Evolutionary conservation across 768 basidiomycete species (phyloP).

Genomic region (Tremella fuciformis): DNA sequence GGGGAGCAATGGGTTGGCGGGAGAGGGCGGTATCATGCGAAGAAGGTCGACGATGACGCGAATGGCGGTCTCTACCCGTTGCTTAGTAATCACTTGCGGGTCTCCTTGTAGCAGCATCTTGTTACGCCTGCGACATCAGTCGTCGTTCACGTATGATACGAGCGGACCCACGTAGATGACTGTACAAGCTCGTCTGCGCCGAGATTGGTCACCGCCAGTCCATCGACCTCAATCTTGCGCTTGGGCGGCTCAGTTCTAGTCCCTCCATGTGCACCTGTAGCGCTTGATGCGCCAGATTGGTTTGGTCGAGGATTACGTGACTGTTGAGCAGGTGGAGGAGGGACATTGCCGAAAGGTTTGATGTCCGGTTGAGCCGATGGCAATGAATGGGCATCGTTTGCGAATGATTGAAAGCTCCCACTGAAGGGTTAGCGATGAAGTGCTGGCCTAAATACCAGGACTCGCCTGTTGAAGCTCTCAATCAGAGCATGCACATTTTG

Average conservation of each 20-base stretch:
- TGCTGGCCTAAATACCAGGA: not conserved
- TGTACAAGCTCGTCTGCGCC: constrained; percentile 25
- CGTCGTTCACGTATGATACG: not conserved
- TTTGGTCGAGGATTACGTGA: constrained; percentile 2
- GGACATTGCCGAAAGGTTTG: constrained; percentile 22
- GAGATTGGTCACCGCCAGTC: constrained; percentile 17
- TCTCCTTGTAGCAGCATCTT: constrained; percentile 41
- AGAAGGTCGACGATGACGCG: constrained; percentile 43
- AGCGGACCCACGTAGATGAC: constrained; percentile 18
- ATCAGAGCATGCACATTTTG: constrained; percentile 24
- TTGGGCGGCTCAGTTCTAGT: constrained; percentile 33
- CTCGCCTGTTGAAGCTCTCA: constrained; percentile 21
- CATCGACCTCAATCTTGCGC: constrained; percentile 35
- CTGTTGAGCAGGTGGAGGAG: constrained; percentile 12
- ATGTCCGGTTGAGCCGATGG: constrained; percentile 6
- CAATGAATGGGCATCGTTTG: not conserved
- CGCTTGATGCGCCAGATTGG: constrained; percentile 8
- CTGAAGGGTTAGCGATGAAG: not conserved
- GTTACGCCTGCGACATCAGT: constrained; percentile 19
- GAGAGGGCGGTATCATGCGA: constrained; percentile 25
- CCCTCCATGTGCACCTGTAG: constrained; percentile 22
- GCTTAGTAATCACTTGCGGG: constrained; percentile 40
- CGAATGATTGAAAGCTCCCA: constrained; percentile 8
- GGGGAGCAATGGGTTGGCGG: constrained; percentile 16
- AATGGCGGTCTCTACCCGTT: constrained; percentile 46